phyloP scores from a whole-genome alignment of 176 grass and related monocot species.

The Triticum dicoccoides region DNA sequence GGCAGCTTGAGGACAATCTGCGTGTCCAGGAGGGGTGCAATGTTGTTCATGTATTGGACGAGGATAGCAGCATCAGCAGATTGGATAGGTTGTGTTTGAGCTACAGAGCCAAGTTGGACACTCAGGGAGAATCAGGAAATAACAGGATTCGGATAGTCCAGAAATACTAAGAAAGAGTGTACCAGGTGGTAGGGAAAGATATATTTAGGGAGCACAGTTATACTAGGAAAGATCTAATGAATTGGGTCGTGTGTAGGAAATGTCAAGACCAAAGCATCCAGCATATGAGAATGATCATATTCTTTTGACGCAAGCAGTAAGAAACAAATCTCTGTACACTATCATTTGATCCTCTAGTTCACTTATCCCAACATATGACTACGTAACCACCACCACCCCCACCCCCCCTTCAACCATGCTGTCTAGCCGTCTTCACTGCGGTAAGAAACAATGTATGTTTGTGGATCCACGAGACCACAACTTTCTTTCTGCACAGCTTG shows the following conservation, averaged over 20 bases:
- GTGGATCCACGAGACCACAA: background rate
- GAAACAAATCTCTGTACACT: background rate
- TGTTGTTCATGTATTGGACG: background rate
- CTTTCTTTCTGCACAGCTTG: background rate
- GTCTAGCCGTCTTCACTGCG: background rate
- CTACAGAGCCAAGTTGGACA: background rate
- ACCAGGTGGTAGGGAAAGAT: background rate
- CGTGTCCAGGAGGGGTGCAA: background rate
- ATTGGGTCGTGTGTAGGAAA: background rate
- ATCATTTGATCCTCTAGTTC: background rate
- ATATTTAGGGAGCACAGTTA: background rate
- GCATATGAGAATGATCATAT: background rate
- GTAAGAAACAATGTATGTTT: background rate
- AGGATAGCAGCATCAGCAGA: background rate
- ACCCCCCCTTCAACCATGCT: background rate
- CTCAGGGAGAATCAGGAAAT: background rate
- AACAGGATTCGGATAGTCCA: background rate
- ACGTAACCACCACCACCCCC: too few relatives aligned
- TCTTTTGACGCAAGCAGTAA: background rate
- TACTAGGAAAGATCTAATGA: background rate
- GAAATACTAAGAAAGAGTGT: background rate
- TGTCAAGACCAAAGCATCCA: background rate
- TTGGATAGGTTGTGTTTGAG: background rate
- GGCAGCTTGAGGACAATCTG: background rate
- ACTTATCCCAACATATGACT: background rate